Evolutionary conservation across 208 protist genomes (phyloP).

Genomic region (Phytomonas sp.): DNA sequence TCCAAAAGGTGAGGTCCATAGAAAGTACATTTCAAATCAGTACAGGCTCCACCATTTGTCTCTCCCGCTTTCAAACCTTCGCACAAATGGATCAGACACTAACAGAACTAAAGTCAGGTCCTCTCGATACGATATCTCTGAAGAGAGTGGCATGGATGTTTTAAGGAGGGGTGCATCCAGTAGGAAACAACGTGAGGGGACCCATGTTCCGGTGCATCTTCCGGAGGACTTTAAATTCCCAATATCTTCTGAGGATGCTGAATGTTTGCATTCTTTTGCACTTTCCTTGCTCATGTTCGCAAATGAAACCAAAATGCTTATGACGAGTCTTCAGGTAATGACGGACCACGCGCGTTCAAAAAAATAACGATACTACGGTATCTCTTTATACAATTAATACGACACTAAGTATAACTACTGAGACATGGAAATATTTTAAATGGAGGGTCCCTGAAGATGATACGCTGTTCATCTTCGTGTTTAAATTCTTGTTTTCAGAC

Average conservation of each 20-base stretch:
- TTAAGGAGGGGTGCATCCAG: not conserved
- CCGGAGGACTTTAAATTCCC: slow-evolving; percentile 59
- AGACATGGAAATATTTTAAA: not conserved
- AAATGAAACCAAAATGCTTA: slow-evolving; percentile 67
- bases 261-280: slow-evolving; percentile 73
- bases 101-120: not conserved
- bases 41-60: not conserved
- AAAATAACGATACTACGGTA: slow-evolving; percentile 13
- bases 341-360: slow-evolving; percentile 53
- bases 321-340: slow-evolving; percentile 63
- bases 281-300: slow-evolving; percentile 78
- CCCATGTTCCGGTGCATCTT: slow-evolving; percentile 25
- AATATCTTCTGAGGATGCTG: slow-evolving; percentile 64
- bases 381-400: not conserved
- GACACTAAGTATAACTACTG: slow-evolving; percentile 1
- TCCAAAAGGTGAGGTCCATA: not conserved
- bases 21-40: not conserved
- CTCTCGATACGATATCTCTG: not conserved
- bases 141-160: not conserved
- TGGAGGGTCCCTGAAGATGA: not conserved
- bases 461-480: not conserved
- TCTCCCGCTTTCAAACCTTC: not conserved
- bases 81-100: not conserved
- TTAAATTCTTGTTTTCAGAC: not conserved
- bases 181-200: not conserved